A percentile compares a stretch with the other conserved stretches of the same genome.
Evolutionary conservation across 1,284 basidiomycete species (phyloP).

Genomic region (Thecaphora thlaspeos): DNA sequence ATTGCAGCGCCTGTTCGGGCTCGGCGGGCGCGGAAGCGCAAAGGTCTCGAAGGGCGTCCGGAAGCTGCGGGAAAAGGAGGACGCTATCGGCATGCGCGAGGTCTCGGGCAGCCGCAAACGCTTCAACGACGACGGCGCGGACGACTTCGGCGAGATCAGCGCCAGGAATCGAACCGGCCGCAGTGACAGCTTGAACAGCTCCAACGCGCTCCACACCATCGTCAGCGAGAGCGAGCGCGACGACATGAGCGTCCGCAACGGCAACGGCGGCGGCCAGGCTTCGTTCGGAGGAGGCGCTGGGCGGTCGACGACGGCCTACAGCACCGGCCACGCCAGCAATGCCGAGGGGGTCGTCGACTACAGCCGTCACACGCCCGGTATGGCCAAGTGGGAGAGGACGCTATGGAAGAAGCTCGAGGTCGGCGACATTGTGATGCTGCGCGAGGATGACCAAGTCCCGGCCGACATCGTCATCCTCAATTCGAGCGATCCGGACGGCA

Average conservation of each 20-base stretch:
- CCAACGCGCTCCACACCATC: conserved; percentile 39
- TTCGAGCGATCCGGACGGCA: conserved; percentile 61
- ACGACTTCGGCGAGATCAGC: conserved; percentile 19
- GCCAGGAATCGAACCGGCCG: conserved; percentile 18
- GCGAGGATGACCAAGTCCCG: conserved; percentile 92
- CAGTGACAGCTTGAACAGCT: conserved; percentile 38
- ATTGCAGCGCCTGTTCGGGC: conserved; percentile 74
- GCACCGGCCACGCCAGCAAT: conserved; percentile 7
- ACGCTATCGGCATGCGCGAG: conserved; percentile 57
- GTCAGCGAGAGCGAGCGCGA: conserved; percentile 45
- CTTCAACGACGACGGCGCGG: not conserved
- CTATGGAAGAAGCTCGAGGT: conserved; percentile 98
- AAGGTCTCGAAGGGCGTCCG: conserved; percentile 78
- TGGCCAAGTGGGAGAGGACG: conserved; percentile 87
- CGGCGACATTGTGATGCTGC: conserved; percentile 86
- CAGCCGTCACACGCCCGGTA: conserved; percentile 68
- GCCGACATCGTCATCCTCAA: conserved; percentile 89
- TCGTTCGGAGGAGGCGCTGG: not conserved
- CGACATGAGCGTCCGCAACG: conserved; percentile 10
- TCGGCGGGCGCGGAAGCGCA: conserved; percentile 52
- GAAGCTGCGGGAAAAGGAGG: conserved; percentile 80
- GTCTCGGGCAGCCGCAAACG: conserved; percentile 59
- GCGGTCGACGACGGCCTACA: not conserved
- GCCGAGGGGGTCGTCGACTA: conserved; percentile 66
- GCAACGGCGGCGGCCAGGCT: conserved; percentile 15